These are phyloP conservation scores for Albophoma yamanashiensis DNA, from an alignment of 2,329 filamentous ascomycete species.

Conservation along the genomic window DNA sequence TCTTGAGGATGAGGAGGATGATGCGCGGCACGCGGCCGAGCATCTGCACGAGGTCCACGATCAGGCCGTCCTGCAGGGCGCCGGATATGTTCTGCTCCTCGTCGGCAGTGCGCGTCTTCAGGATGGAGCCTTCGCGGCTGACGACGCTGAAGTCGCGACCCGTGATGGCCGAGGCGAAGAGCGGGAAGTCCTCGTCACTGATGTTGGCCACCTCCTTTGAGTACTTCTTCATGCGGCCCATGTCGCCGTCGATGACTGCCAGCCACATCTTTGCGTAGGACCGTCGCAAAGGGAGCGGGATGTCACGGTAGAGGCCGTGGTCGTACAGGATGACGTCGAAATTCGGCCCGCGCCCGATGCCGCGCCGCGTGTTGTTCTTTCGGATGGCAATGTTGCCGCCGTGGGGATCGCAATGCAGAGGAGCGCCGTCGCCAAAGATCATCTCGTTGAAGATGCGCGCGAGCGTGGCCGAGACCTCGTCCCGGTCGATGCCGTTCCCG, in stretches of 20 bases:
- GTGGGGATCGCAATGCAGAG: constrained; percentile 93
- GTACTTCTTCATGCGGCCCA: constrained; percentile 77
- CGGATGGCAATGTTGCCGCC: constrained; percentile 92
- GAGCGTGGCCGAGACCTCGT: constrained; percentile 87
- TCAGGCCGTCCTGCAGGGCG: constrained; percentile 75
- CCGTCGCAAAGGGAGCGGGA: constrained; percentile 64
- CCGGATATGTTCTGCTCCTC: constrained; percentile 84
- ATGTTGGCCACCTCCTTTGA: constrained; percentile 83
- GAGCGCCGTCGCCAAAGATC: constrained; percentile 87
- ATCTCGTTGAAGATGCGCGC: constrained; percentile 97
- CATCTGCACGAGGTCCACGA: constrained; percentile 79
- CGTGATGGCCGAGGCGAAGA: constrained; percentile 94
- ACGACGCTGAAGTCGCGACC: constrained; percentile 81
- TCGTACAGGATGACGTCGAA: constrained; percentile 97
- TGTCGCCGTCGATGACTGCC: constrained; percentile 83
- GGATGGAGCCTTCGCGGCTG: constrained; percentile 44
- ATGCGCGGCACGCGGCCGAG: constrained; percentile 83
- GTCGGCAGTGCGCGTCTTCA: constrained; percentile 50
- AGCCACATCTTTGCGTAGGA: constrained; percentile 97
- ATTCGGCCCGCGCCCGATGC: constrained; percentile 48
- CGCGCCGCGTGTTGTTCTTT: constrained; percentile 51
- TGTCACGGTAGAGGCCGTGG: constrained; percentile 91
- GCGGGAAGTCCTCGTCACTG: constrained; percentile 78
- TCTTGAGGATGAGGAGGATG: constrained; percentile 92
- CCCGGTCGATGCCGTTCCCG: constrained; percentile 75